Evolutionary conservation across 1,284 basidiomycete species (phyloP), one percentile per base, ranked within the genome.

Genomic region (Marasmius sp.): DNA sequence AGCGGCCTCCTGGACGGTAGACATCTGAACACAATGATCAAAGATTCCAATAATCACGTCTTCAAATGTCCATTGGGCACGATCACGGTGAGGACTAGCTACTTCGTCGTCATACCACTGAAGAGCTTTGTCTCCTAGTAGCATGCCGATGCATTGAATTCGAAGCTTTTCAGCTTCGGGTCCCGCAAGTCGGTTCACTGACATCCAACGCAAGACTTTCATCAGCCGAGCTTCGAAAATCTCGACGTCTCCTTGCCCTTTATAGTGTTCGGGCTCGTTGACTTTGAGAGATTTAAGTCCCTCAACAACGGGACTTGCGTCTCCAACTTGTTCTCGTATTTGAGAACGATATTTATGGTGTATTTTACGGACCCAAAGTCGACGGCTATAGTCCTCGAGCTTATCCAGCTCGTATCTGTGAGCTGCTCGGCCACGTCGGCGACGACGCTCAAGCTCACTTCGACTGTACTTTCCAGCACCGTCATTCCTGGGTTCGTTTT

Each of bases 1-100:
- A 1, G 55, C n/a, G 0, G 66, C 64, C 20, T 66, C 50, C 16
- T 70, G 65, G 38, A 68, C 60, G 8, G 64, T 63, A 1, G 64
- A 57, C 5, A 67, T 37, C 27, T 65, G 64, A 4, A 69, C 57
- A 50, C 67, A 69, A 12, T 61, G 60, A 41, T 67, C 61, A 51
- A 63, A 67, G 37, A 68, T 41, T 36, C 59, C 66, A 41, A 59
- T 41, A 4, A 69, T 62, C 14, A 67, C 52, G 3, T 64, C 48
- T 36, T 63, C 49, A 48, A 67, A 66, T 1, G 50, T 64, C 66
- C 67, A 68, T 2, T 49, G 2, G 0, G 20, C 33, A 36, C 57
- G 37, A 6, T 38, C 12, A 11, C 58, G 58, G 14, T 64, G 53
- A 34, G 57, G 20, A n/a, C 43, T 43, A 5, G 61, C 33, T 1